Base-by-base conservation (phyloP, 2,329 filamentous ascomycete species). In the Talaromyces pinophilus region DNA sequence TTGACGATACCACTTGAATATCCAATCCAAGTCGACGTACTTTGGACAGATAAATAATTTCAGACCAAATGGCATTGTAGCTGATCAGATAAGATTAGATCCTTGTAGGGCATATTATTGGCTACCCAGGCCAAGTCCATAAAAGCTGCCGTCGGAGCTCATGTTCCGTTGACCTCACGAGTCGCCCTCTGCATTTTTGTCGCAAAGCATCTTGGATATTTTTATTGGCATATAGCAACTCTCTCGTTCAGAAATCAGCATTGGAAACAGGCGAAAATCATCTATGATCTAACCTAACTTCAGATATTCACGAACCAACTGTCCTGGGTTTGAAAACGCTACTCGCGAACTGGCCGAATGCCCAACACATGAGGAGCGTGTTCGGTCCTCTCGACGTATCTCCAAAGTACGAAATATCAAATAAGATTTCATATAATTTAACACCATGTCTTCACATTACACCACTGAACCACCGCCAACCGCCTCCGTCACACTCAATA, bases 391-490 rank as follows among this genome's bases (percentile, higher is more conserved):
- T 55, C 7, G 30, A 19, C 33, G 1, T 40, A 15, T 38, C 19
- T 30, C 54, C 3, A 22, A 57, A 15, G 8, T 11, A 57, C 8
- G 10, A 3, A 15, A 15, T 22, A 15, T 30, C 13, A n/a, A 15
- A 35, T 1, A 38, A 5, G 38, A 38, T 6, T 2, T 13, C 30
- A 38, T 35, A 55, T 35, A 59, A 40, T 59, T 33, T 13, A 28
- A 28, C 63, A 59, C 63, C 52, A 59, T 98, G 94, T 94, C 92
- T 66, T 85, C 91, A 54, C 89, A 93, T 66, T 98, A 98, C 81
- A 96, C 96, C 73, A 92, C 96, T 74, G 94, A 97, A 80, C 94
- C 95, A 62, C 92, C 94, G 75, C 92, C 95, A 55, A 97, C 94
- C 66, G 95, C 91, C 25, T 97, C 95, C 70, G 92, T 92, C 65